Conservation (phyloP, 768 basidiomycete species). For the Lanmaoa rubissima region DNA sequence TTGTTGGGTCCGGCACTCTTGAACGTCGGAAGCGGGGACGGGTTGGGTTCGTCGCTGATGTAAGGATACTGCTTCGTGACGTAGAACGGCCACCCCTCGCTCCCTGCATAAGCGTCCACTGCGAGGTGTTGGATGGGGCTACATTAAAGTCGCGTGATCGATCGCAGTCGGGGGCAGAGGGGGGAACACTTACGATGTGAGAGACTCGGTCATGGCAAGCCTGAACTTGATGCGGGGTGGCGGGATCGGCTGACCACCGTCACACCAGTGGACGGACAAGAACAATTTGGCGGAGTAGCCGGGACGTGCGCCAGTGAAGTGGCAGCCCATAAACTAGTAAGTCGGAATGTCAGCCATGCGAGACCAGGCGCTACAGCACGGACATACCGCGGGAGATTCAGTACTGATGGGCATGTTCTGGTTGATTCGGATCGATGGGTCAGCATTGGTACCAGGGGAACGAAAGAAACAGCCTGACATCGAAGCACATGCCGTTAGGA, state of each 20-base stretch:
- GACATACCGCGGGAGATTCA: not conserved
- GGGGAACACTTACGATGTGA: too few species aligned
- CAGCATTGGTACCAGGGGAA: not conserved
- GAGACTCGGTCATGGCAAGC: too few species aligned
- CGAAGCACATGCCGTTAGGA: slow-evolving; percentile 1
- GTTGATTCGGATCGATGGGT: not conserved
- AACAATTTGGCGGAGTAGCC: not conserved
- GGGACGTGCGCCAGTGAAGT: not conserved
- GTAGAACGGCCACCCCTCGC: not conserved
- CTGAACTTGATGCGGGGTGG: not conserved
- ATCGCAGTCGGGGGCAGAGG: too few species aligned
- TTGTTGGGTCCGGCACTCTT: too few species aligned
- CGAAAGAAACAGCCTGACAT: not conserved
- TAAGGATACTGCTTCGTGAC: not conserved
- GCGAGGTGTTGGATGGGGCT: not conserved
- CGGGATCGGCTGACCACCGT: not conserved
- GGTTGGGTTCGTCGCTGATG: not conserved
- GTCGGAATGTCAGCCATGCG: not conserved
- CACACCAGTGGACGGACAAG: not conserved
- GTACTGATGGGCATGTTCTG: too few species aligned
- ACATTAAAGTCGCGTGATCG: too few species aligned
- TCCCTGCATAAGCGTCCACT: not conserved
- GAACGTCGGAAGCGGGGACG: not conserved
- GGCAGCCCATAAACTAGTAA: not conserved
- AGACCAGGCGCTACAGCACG: too few species aligned